Base-by-base conservation (phyloP, 2,329 filamentous ascomycete genomes). In the Arthrobotrys entomopaga region DNA sequence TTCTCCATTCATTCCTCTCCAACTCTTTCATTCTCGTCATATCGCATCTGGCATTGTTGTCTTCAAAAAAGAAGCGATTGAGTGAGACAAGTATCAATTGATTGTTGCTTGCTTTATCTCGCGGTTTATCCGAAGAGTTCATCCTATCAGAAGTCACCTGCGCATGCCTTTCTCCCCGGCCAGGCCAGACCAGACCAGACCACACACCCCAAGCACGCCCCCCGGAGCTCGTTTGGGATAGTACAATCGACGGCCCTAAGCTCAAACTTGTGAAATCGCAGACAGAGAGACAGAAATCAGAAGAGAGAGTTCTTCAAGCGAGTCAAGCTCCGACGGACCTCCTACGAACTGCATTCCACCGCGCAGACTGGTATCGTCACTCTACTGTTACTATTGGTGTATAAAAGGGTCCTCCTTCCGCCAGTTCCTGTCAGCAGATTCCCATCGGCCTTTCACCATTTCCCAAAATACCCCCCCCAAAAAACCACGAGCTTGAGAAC, bases 61-160 rank as follows among this genome's bases (percentile, higher is more conserved):
- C 29, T 34, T 19, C 20, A 50, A 65, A 56, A 46, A 46, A 56
- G 10, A 34, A n/a, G n/a, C n/a, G n/a, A n/a, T n/a, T n/a, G n/a
- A n/a, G n/a, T 3, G 48, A 42, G 13, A 34, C 43, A 46, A 57
- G 34, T 43, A 42, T n/a, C 15, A 29, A 15, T 29, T 49, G 34
- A 42, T 26, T 40, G 29, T 34, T 34, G 6, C 29, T 57, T 50
- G 54, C 56, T 65, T 73, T 73, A 73, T 73, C 69, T 73, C 69
- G 69, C 69, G 69, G 69, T 73, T 66, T 73, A 65, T 66, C 69
- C 69, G 69, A 73, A 66, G 54, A 65, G 54, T 73, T 66, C 61
- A 63, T 59, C 56, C 69, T 65, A 65, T 61, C 29, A 34, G 29
- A 34, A 10, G 10, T 34, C 61, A 66, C 56, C 54, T 73, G 54